Evolutionary conservation across 495 filamentous ascomycete genomes (phyloP), one percentile per base, ranked within the genome.

Genomic region (Sphaerosporella brunnea): DNA sequence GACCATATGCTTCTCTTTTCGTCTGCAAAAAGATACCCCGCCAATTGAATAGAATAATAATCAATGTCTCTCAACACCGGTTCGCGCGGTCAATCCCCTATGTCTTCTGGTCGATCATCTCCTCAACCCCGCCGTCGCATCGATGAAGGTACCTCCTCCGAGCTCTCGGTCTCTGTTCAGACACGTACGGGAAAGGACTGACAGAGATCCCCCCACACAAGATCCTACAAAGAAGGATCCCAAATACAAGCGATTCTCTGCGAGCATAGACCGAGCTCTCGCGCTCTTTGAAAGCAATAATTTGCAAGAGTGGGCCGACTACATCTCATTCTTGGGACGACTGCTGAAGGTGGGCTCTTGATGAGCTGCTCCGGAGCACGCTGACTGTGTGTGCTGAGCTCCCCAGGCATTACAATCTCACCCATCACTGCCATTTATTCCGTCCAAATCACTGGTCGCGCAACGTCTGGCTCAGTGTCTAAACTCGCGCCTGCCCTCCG

Each of bases 221-320:
- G 84, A 84, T 36, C 62, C 69, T 36, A 67, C 77, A 18, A 77
- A 72, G 51, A 92, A 90, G 64, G 87, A 97, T 65, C 94, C 93
- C 65, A 73, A 74, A 53, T 92, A 84, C 59, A 83, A 88, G 51
- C 76, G 84, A 55, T 99, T 94, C 78, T 84, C 84, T 20, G 79
- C 79, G 32, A 78, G 75, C 42, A 77, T 99, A 47, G 86, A 95
- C 59, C 72, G 86, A 62, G 83, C 86, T 32, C 70, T 99, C 52
- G 77, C 82, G 23, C 66, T 93, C 23, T 99, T 95, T 65, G 90
- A 99, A 65, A 86, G 80, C 18, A 51, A 58, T 30, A 76, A 84
- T 40, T 68, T 94, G 52, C 84, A 95, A 64, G 90, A 96, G 75
- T 99, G 90, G 90, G 88, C 92, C 26, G 90, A 99, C 62, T 99